A percentile compares a stretch with the other conserved stretches of the same genome.
Conservation (phyloP, 805 yeast species). For the Candida pseudofarinosa region DNA sequence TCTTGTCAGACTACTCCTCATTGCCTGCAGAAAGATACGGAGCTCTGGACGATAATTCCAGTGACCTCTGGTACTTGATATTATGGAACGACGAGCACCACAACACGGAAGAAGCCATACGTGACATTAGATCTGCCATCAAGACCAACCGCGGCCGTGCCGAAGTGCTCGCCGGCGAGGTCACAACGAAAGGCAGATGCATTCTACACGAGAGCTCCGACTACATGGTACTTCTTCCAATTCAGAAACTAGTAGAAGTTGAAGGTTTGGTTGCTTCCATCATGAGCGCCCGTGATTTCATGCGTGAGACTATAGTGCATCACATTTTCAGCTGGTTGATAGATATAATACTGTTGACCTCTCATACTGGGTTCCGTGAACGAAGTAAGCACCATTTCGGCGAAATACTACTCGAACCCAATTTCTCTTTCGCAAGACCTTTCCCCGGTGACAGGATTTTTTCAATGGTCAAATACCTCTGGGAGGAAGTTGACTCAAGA, state of each 20-base stretch:
- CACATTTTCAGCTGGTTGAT: constrained; percentile 50
- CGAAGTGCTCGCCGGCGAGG: constrained; percentile 34
- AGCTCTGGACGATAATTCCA: constrained; percentile 28
- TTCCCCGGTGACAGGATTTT: constrained; percentile 21
- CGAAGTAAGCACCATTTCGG: constrained; percentile 27
- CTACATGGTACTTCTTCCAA: constrained; percentile 20
- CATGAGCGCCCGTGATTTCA: constrained; percentile 45
- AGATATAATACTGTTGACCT: constrained; percentile 27
- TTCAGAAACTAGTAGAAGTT: constrained; percentile 37
- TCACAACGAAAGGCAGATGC: constrained; percentile 50
- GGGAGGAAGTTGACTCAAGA: constrained; percentile 6
- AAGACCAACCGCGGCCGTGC: constrained; percentile 25
- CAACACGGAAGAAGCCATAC: constrained; percentile 51
- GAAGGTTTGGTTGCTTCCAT: constrained; percentile 57
- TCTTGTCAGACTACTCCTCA: constrained; percentile 26
- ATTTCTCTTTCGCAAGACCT: constrained; percentile 27
- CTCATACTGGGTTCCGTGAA: constrained; percentile 20
- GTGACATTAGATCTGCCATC: constrained; percentile 38
- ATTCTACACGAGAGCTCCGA: constrained; percentile 33
- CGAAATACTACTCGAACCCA: constrained; percentile 37
- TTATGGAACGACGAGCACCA: constrained; percentile 83
- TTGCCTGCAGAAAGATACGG: constrained; percentile 32
- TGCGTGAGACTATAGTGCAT: constrained; percentile 45
- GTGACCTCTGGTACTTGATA: constrained; percentile 41
- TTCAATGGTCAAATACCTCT: constrained; percentile 10